Percentiles rank a stretch among this genome's conserved stretches.
Conservation (phyloP, 352 stramenopile species). For the Bremia lactucae region DNA sequence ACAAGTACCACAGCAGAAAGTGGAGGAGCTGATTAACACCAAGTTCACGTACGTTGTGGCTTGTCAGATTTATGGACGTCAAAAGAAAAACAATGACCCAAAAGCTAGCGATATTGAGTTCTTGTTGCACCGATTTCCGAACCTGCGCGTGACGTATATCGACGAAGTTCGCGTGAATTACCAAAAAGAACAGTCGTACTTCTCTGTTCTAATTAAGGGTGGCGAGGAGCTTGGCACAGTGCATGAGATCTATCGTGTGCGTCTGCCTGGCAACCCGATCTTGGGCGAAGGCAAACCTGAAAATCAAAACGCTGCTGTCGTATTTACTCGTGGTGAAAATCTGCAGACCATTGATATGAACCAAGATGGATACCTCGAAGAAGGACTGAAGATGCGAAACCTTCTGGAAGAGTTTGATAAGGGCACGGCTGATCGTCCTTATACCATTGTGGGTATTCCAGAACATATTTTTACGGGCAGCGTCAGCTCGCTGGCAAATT, state of each 20-base stretch:
- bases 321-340: conserved; percentile 96
- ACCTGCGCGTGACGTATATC: conserved; percentile 97
- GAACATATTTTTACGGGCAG: conserved; percentile 99
- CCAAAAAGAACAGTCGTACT: conserved; percentile 92
- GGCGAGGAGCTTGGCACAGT: conserved; percentile 45
- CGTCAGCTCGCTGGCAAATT: conserved; percentile 97
- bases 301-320: conserved; percentile 98
- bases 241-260: conserved; percentile 94
- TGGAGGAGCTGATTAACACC: conserved; percentile 95
- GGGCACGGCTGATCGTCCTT: conserved; percentile 54
- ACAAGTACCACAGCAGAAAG: conserved; percentile 74
- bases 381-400: conserved; percentile 98
- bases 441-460: conserved; percentile 95
- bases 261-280: conserved; percentile 96
- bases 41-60: conserved; percentile 99
- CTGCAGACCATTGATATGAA: conserved; percentile 99
- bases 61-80: conserved; percentile 96
- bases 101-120: conserved; percentile 99
- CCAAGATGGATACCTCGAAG: conserved; percentile 98
- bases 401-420: conserved; percentile 96
- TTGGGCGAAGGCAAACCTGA: conserved; percentile 99
- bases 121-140: conserved; percentile 94
- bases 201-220: conserved; percentile 96
- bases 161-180: conserved; percentile 95
- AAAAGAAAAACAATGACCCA: conserved; percentile 97